Conservation (phyloP, 768 basidiomycete species). For the Polyporus arcularius region DNA sequence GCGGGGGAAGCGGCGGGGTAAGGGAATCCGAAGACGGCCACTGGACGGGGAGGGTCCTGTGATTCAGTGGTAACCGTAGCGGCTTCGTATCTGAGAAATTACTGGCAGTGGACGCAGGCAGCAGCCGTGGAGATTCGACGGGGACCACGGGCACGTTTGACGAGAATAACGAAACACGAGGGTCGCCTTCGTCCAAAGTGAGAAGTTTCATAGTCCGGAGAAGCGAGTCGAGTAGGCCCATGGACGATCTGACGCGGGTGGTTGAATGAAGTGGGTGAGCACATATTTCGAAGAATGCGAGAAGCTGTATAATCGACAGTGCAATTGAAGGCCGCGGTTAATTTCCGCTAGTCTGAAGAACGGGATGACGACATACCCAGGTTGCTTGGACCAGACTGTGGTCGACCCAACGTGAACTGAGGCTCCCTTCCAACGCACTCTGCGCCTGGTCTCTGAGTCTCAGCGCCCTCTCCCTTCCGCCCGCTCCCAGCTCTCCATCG, state of each 20-base stretch:
- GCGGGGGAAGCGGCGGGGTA: neutral
- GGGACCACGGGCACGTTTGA: conserved; percentile 16
- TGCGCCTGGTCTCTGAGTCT: conserved; percentile 69
- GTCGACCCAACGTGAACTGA: conserved; percentile 72
- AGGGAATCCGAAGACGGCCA: neutral
- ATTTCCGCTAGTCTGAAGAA: neutral
- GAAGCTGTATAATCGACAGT: conserved; percentile 42
- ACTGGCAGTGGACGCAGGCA: neutral
- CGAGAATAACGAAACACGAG: conserved; percentile 30
- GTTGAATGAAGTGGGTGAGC: conserved; percentile 63
- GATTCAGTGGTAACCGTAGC: neutral
- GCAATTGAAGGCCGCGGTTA: neutral
- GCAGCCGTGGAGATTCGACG: neutral
- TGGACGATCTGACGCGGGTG: conserved; percentile 54
- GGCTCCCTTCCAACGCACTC: conserved; percentile 67
- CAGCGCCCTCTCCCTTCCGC: conserved; percentile 58
- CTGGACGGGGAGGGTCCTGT: neutral
- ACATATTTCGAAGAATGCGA: conserved; percentile 73
- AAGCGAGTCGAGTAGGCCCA: conserved; percentile 66
- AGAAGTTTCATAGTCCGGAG: conserved; percentile 50
- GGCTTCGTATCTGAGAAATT: neutral
- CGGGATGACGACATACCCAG: conserved; percentile 35
- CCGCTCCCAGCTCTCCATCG: conserved; percentile 48
- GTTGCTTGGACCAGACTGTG: conserved; percentile 74
- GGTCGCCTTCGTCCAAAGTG: conserved; percentile 60